Percentiles rank a stretch among this genome's conserved stretches.
Evolutionary conservation across 257 asterid species (phyloP).

Genomic region (Solanum microdontum): DNA sequence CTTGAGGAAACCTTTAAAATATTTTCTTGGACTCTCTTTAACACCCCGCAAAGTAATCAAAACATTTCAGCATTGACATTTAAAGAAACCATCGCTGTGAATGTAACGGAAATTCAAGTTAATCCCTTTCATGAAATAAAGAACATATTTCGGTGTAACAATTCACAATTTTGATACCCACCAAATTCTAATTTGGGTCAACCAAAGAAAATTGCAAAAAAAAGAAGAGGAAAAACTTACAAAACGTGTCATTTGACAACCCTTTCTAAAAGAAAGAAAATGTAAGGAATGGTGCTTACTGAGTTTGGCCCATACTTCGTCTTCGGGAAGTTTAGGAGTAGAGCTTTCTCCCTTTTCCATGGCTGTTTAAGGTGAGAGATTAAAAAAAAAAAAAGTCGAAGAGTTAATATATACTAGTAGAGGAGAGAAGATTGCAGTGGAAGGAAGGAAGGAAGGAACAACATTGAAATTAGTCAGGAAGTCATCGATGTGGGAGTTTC

Average conservation of each 20-base stretch:
- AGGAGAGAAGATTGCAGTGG: background rate
- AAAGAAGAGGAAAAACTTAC: background rate
- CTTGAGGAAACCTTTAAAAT: background rate
- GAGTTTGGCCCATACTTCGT: constrained; percentile 69
- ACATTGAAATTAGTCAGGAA: background rate
- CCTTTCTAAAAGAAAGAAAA: background rate
- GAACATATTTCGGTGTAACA: background rate
- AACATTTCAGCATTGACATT: background rate
- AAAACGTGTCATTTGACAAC: background rate
- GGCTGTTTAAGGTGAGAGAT: background rate
- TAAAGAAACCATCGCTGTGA: background rate
- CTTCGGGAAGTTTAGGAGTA: constrained; percentile 17
- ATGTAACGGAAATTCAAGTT: background rate
- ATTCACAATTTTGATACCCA: background rate
- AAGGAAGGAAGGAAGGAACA: background rate
- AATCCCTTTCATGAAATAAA: background rate
- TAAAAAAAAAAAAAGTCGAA: background rate
- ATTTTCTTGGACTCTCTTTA: background rate
- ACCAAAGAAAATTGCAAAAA: background rate
- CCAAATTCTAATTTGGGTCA: background rate
- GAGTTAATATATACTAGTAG: background rate
- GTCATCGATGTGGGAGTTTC: background rate
- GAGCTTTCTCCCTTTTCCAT: constrained; percentile 79
- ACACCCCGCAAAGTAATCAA: background rate
- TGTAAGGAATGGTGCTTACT: constrained; percentile 23